phyloP scores from a whole-genome alignment of 805 yeast species.

The Kazachstania kunashirensis region DNA sequence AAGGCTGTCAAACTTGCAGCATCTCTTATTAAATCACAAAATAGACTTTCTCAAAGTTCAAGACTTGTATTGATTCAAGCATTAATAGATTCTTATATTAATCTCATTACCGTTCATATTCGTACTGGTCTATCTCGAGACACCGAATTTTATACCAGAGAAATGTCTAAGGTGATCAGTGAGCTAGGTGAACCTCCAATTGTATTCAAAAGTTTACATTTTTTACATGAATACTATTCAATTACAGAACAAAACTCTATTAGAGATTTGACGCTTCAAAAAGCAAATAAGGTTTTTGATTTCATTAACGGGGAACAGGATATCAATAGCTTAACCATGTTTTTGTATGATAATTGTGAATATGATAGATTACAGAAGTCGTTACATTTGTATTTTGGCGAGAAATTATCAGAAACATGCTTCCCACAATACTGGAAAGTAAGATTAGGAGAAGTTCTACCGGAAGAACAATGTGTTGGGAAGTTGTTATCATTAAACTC shows the following conservation, averaged over 20 bases:
- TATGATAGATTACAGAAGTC: constrained; percentile 14
- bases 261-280: constrained; percentile 6
- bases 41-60: constrained; percentile 19
- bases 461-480: constrained; percentile 4
- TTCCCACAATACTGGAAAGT: constrained; percentile 19
- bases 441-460: constrained; percentile 13
- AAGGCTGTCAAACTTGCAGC: constrained; percentile 42
- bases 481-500: constrained; percentile 18
- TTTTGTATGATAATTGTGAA: constrained; percentile 17
- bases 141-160: constrained; percentile 44
- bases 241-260: constrained; percentile 13
- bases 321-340: constrained; percentile 15
- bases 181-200: constrained; percentile 22
- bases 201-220: constrained; percentile 14
- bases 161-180: constrained; percentile 35
- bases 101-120: constrained; percentile 33
- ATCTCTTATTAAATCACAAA: constrained; percentile 40
- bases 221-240: constrained; percentile 15
- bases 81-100: constrained; percentile 33
- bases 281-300: constrained; percentile 17
- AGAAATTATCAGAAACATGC: constrained; percentile 5
- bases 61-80: constrained; percentile 32
- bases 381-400: constrained; percentile 14
- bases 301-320: constrained; percentile 22
- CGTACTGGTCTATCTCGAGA: constrained; percentile 52